Evolutionary conservation across 2,329 filamentous ascomycete genomes (phyloP), one percentile per base, ranked within the genome.

Genomic region (Knufia fluminis): DNA sequence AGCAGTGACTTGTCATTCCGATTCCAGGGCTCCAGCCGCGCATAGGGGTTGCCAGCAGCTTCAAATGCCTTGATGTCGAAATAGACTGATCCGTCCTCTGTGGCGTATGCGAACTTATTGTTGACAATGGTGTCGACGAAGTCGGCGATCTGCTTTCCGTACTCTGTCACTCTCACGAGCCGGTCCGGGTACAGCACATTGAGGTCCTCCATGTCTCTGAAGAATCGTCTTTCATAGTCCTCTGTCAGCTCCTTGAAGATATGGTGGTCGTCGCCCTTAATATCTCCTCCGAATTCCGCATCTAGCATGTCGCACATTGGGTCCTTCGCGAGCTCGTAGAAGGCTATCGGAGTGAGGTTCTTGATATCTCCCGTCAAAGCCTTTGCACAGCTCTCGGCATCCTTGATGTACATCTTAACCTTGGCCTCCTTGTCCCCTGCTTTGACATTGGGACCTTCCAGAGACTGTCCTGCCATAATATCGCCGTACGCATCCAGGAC

Each of bases 61-160:
- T 96, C 89, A 61, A 95, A 97, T 0, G 86, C 80, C 3, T 76
- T 73, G 56, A 94, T 96, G 60, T 96, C 91, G 55, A 96, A 97
- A 67, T 96, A 96, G 0, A 97, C 88, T 0, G 87, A 94, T 0
- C 89, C 90, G 58, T 92, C 85, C 0, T 72, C 66, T 0, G 78
- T 79, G 28, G 69, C 71, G 61, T 97, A 97, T 1, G 83, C 91
- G 59, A 90, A 96, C 0, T 86, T 85, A 62, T 95, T 94, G 46
- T 84, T 71, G 19, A 94, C 80, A 50, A 95, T 86, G 56, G 78
- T 80, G 60, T 91, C 78, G 0, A 96, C 87, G 55, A 94, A 96
- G 8, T 77, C 72, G 40, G 86, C 87, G 61, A 97, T 96, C 61
- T 94, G 82, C 0, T 83, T 82, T 3, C 91, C 85, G 59, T 92